Percentiles rank a stretch among this genome's conserved stretches.
Evolutionary conservation across 2,329 filamentous ascomycete species (phyloP).

Genomic region (Phialophora verrucosa): DNA sequence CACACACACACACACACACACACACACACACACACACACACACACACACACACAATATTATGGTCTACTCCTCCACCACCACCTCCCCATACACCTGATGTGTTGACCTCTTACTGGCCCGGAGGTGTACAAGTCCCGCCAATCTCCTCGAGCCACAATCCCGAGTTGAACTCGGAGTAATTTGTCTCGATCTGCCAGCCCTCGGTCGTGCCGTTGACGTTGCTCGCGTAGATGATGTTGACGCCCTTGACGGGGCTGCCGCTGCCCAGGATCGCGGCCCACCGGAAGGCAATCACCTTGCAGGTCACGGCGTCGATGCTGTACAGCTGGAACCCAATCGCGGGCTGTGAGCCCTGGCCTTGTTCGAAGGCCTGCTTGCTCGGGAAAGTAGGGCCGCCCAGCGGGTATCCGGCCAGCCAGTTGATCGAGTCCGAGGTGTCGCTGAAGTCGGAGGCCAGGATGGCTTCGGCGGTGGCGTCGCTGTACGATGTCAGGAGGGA

Average conservation of each 20-base stretch:
- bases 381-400: constrained; percentile 43
- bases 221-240: constrained; percentile 40
- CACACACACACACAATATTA: too few species aligned
- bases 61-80: too few species aligned
- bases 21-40: too few species aligned
- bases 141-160: constrained; percentile 22
- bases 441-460: constrained; percentile 42
- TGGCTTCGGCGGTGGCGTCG: constrained; percentile 26
- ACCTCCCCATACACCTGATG: background rate
- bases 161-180: constrained; percentile 46
- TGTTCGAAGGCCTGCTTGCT: constrained; percentile 42
- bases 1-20: too few species aligned
- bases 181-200: constrained; percentile 44
- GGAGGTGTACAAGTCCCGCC: constrained; percentile 19
- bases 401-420: constrained; percentile 37
- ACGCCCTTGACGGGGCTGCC: constrained; percentile 39
- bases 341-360: constrained; percentile 40
- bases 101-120: background rate
- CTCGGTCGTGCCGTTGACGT: constrained; percentile 18
- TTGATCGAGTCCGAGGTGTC: constrained; percentile 45
- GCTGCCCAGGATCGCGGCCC: constrained; percentile 40
- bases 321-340: constrained; percentile 40
- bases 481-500: constrained; percentile 33
- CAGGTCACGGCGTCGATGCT: constrained; percentile 41
- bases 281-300: constrained; percentile 43